Base-by-base conservation (phyloP, 75 land plant genomes). In the Adiantum capillusveneris region DNA sequence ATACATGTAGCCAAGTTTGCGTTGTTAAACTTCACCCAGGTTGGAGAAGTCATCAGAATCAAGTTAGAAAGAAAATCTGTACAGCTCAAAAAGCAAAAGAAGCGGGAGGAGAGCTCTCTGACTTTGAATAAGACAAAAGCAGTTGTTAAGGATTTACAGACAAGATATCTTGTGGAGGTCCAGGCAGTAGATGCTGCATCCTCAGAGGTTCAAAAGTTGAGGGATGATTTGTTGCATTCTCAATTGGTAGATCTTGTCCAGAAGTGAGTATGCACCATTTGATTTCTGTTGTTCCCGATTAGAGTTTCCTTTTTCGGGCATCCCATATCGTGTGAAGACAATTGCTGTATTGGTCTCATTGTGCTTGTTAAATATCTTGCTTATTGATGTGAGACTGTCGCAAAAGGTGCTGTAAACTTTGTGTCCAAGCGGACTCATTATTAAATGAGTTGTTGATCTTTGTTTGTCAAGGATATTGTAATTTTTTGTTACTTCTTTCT, bases 101-200 rank as follows among this genome's bases (percentile, higher is more conserved):
- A 76, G 44, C 75, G 81, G n/a, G 58, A 60, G 14, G 61, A 66
- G 0, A 72, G 45, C 64, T 11, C 75, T 58, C 85, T 76, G 68
- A 29, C 77, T 24, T 30, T 88, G 50, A 85, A 84, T 29, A 88
- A 77, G 68, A 75, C 85, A 18, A 81, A 79, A 53, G 85, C 84
- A 51, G 81, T 79, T 41, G 78, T 84, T 21, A 79, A 81, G 60
- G 81, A 76, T 57, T 60, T 84, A 63, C 88, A 88, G 24, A 79
- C 93, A 21, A 70, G 82, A 58, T 77, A 81, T 54, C 74, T 84
- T 42, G 88, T 88, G 39, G 87, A 81, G 68, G 68, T 84, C 75
- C 88, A 88, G 39, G 80, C 88, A 6, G 70, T 88, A 78, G 84
- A 84, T 61, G 76, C 88, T 36, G 79, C 93, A 3, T 79, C 87